phyloP scores from a whole-genome alignment of 2,329 filamentous ascomycete species.

The Curvularia hawaiiensis region DNA sequence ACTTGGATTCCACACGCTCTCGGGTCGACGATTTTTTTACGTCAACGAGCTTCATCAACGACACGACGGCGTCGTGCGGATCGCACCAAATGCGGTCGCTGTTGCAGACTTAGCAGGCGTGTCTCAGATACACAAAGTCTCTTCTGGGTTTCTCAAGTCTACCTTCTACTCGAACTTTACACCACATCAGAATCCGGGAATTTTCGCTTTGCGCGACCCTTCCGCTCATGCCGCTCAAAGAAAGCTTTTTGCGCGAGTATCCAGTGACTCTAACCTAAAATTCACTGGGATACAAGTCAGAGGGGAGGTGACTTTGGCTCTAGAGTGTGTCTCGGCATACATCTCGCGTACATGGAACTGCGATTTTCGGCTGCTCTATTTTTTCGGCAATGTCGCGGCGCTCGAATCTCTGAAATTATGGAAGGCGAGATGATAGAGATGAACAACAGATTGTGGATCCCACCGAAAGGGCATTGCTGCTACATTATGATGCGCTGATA shows the following conservation, averaged over 20 bases:
- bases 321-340: conserved; percentile 69
- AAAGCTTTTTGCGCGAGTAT: conserved; percentile 44
- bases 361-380: conserved; percentile 57
- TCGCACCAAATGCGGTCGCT: conserved; percentile 32
- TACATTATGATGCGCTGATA: conserved; percentile 31
- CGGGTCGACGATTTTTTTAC: conserved; percentile 47
- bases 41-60: conserved; percentile 45
- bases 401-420: conserved; percentile 28
- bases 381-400: conserved; percentile 52
- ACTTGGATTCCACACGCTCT: conserved; percentile 45
- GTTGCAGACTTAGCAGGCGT: conserved; percentile 27
- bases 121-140: conserved; percentile 42
- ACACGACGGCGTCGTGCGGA: conserved; percentile 36
- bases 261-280: conserved; percentile 44
- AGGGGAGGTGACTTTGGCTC: conserved; percentile 51
- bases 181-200: conserved; percentile 13
- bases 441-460: conserved; percentile 49
- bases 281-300: conserved; percentile 47
- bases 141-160: conserved; percentile 50
- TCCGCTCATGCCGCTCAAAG: conserved; percentile 44
- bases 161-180: conserved; percentile 46
- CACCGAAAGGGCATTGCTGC: conserved; percentile 49
- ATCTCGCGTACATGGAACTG: conserved; percentile 65
- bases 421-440: conserved; percentile 48
- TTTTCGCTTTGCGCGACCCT: conserved; percentile 48